These are phyloP conservation scores for Trichoderma orchidacearum DNA, from an alignment of 495 filamentous ascomycete genomes.

Conservation along the genomic window DNA sequence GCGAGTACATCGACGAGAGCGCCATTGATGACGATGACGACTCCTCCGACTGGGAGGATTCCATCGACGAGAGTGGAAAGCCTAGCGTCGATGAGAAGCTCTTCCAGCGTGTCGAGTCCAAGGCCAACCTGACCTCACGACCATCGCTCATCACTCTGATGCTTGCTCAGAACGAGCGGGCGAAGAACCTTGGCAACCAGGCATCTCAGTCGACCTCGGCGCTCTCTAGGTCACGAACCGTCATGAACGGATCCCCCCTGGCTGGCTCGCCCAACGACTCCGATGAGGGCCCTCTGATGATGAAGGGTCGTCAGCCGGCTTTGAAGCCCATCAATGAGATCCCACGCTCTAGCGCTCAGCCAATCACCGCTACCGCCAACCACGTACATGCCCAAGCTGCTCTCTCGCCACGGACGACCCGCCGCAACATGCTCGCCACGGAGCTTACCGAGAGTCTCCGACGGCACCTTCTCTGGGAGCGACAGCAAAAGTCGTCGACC, in stretches of 20 bases:
- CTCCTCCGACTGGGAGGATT: constrained; percentile 84
- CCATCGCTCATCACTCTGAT: constrained; percentile 82
- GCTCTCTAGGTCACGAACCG: constrained; percentile 56
- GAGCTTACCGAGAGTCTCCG: constrained; percentile 49
- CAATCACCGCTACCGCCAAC: constrained; percentile 68
- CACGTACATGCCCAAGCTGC: constrained; percentile 49
- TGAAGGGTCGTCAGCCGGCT: constrained; percentile 37
- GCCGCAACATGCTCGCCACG: constrained; percentile 91
- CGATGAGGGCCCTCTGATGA: constrained; percentile 56
- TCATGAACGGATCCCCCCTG: constrained; percentile 59
- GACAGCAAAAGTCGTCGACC: constrained; percentile 58
- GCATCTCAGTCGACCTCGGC: constrained; percentile 73
- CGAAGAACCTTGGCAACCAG: constrained; percentile 45
- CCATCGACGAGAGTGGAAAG: constrained; percentile 71
- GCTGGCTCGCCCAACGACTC: constrained; percentile 57
- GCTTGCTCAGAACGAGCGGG: constrained; percentile 62
- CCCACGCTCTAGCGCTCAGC: constrained; percentile 57
- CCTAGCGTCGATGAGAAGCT: constrained; percentile 69
- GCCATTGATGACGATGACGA: constrained; percentile 84
- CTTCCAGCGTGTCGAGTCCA: constrained; percentile 85
- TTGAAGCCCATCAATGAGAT: constrained; percentile 50
- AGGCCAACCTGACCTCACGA: constrained; percentile 69
- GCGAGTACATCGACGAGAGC: constrained; percentile 58
- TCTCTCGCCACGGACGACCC: constrained; percentile 79
- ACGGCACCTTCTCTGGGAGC: constrained; percentile 22